A percentile compares a stretch with the other conserved stretches of the same genome.
These are phyloP conservation scores for Coniophora puteana DNA, from an alignment of 1,284 basidiomycete species.

Conservation along the genomic window DNA sequence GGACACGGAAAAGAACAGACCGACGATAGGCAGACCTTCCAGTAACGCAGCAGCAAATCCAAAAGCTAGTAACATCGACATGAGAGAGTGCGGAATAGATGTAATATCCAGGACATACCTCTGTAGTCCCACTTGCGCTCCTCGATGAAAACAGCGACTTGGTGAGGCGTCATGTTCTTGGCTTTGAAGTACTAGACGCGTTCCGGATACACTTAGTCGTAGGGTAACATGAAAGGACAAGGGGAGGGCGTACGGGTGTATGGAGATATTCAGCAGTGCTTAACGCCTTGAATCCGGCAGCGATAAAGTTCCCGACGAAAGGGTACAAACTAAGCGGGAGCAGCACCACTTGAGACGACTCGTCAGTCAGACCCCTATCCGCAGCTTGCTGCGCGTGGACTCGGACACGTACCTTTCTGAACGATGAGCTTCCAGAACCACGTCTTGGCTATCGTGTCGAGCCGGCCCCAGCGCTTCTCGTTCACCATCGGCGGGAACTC, in stretches of 20 bases:
- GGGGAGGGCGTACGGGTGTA: conserved; percentile 46
- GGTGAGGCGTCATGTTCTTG: conserved; percentile 72
- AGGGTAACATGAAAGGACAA: not conserved
- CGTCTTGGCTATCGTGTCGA: conserved; percentile 42
- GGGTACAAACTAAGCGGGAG: conserved; percentile 71
- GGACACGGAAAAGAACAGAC: conserved; percentile 76
- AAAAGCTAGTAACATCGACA: conserved; percentile 48
- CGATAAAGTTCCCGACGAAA: conserved; percentile 60
- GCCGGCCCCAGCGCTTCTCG: conserved; percentile 23
- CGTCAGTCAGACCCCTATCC: not conserved
- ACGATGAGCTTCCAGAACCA: conserved; percentile 51
- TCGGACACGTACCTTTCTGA: conserved; percentile 37
- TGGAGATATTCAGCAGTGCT: conserved; percentile 72
- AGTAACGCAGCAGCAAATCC: conserved; percentile 78
- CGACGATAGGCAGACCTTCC: conserved; percentile 76
- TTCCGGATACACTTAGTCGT: not conserved
- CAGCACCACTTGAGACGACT: conserved; percentile 49
- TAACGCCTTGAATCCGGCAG: conserved; percentile 65
- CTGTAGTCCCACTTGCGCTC: conserved; percentile 87
- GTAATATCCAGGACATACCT: conserved; percentile 36
- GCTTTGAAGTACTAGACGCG: conserved; percentile 69
- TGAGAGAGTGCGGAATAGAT: not conserved
- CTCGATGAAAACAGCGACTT: conserved; percentile 74
- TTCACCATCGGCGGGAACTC: conserved; percentile 55
- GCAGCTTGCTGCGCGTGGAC: not conserved